phyloP scores from a whole-genome alignment of 192 early-diverging fungal species.

The Podila horticola region DNA sequence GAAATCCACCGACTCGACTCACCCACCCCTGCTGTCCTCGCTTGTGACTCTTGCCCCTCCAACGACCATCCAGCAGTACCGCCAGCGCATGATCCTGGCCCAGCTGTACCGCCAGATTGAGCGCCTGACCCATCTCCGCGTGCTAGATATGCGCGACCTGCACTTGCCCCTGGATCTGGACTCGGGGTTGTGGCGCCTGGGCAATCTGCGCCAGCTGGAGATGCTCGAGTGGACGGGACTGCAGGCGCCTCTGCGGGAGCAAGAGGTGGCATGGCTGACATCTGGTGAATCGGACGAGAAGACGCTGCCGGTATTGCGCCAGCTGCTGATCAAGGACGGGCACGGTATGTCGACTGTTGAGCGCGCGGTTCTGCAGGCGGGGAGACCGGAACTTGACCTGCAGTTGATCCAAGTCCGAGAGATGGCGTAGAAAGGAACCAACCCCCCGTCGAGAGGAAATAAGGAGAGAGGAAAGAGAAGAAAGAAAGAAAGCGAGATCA shows the following conservation, averaged over 20 bases:
- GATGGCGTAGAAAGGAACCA: neutral
- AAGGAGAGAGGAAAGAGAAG: no score
- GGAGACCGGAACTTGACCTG: constrained; percentile 12
- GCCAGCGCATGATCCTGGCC: constrained; percentile 12
- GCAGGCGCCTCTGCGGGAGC: constrained; percentile 3
- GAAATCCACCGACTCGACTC: neutral
- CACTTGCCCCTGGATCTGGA: constrained; percentile 15
- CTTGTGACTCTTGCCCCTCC: neutral
- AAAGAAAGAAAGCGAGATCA: no score
- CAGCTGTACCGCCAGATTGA: constrained; percentile 33
- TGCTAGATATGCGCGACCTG: constrained; percentile 20
- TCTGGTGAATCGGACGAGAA: neutral
- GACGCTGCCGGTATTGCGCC: neutral
- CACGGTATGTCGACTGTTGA: constrained; percentile 7
- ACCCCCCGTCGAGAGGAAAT: no score
- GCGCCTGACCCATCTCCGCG: neutral
- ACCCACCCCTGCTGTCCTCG: no score
- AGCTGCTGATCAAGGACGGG: constrained; percentile 20
- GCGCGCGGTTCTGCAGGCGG: neutral
- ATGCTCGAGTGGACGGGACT: constrained; percentile 15
- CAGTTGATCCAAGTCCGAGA: constrained; percentile 14
- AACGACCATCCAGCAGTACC: constrained; percentile 15
- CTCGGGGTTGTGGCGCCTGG: constrained; percentile 15
- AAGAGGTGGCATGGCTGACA: constrained; percentile 25
- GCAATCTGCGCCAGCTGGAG: constrained; percentile 8